Evolutionary conservation across 1,284 basidiomycete species (phyloP).

Genomic region (Melampsora americana): DNA sequence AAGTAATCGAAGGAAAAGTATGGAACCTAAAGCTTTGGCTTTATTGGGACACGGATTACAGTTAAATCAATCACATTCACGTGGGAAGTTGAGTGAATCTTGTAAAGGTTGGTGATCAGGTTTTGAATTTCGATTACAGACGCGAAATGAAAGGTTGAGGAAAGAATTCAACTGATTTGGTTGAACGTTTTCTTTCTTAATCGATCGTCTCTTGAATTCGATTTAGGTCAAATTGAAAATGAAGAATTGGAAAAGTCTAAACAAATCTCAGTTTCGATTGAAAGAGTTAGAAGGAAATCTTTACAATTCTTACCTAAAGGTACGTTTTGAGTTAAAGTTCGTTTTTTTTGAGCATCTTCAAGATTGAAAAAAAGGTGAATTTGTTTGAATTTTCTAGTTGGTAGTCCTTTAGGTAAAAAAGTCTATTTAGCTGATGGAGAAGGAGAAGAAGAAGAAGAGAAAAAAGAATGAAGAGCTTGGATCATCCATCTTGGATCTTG

Average conservation of each 20-base stretch:
- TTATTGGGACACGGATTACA: constrained; percentile 23
- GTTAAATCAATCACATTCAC: not conserved
- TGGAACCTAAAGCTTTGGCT: constrained; percentile 39
- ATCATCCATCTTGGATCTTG: too few species aligned
- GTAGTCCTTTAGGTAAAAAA: constrained; percentile 15
- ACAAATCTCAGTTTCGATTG: constrained; percentile 13
- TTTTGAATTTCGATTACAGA: not conserved
- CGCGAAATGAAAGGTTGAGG: too few species aligned
- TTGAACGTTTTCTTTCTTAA: too few species aligned
- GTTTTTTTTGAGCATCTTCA: too few species aligned
- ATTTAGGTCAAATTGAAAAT: not conserved
- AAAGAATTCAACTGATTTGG: too few species aligned
- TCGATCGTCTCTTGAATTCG: not conserved
- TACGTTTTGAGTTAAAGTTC: not conserved
- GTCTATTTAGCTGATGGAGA: not conserved
- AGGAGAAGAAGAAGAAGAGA: too few species aligned
- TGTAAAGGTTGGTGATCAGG: constrained; percentile 3
- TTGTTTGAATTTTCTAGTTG: constrained; percentile 2
- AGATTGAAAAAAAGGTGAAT: not conserved
- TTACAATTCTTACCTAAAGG: constrained; percentile 41
- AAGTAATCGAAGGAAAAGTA: constrained; percentile 37
- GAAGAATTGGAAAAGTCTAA: not conserved
- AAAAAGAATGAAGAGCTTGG: too few species aligned
- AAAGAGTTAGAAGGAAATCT: constrained; percentile 34
- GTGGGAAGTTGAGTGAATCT: not conserved